A percentile compares a stretch with the other conserved stretches of the same genome.
phyloP scores from a whole-genome alignment of 2,329 filamentous ascomycete species.

The Rhinocladiella mackenziei region DNA sequence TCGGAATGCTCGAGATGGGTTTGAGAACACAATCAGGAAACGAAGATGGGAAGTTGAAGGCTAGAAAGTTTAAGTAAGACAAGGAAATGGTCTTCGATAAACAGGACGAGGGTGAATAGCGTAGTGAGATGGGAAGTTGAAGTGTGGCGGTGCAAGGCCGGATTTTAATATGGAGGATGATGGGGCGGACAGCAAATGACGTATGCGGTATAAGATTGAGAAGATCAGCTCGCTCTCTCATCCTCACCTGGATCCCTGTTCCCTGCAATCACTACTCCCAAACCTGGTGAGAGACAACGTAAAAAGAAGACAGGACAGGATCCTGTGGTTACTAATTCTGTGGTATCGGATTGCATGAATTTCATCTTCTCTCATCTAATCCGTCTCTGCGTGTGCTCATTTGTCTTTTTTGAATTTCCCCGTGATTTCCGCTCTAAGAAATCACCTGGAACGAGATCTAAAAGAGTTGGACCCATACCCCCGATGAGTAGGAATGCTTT shows the following conservation, averaged over 20 bases:
- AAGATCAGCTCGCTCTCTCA: too few relatives aligned
- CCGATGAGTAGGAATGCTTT: constrained; percentile 3
- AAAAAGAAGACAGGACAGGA: background rate
- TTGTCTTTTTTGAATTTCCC: constrained; percentile 1
- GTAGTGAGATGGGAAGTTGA: background rate
- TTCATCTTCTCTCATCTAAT: constrained; percentile 1
- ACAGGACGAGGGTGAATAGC: too few relatives aligned
- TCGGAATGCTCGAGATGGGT: too few relatives aligned
- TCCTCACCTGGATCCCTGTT: constrained; percentile 5
- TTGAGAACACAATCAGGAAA: background rate
- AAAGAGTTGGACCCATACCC: background rate
- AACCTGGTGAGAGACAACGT: background rate
- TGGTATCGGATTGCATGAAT: constrained; percentile 2
- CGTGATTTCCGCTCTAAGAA: background rate
- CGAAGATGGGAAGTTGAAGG: background rate
- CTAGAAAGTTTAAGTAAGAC: too few relatives aligned
- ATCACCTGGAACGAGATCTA: constrained; percentile 5
- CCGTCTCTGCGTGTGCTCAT: constrained; percentile 13
- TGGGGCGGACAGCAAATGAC: constrained; percentile 3
- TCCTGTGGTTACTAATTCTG: background rate
- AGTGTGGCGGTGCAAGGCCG: constrained; percentile 23
- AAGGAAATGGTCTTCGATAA: too few relatives aligned
- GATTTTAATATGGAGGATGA: constrained; percentile 1
- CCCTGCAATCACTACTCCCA: background rate
- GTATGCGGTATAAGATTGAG: too few relatives aligned